Base-by-base conservation (phyloP, 1,139 yeast genomes). In the Entelexis paramagnoliae region DNA sequence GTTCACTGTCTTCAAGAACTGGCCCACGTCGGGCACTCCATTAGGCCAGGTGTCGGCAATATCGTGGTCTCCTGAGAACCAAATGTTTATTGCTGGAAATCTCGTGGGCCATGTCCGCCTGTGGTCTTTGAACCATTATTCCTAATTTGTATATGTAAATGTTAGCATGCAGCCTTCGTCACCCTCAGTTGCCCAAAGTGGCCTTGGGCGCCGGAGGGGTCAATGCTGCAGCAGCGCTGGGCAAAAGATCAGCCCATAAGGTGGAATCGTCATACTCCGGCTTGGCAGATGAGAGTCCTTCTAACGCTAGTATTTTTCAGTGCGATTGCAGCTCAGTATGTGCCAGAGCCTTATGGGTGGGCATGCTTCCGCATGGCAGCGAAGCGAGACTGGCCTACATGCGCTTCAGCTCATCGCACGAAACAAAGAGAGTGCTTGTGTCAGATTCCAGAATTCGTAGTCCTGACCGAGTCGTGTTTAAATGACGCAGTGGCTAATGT, bases 21-120 rank as follows among this genome's bases (percentile, higher is more conserved):
- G 98, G 98, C 99, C 99, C 20, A 91, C 97, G 2, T 81, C 91
- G 53, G 91, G 88, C 9, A 89, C 99, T 0, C 98, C 98, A 4
- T 75, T 93, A 59, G 99, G 98, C 26, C 80, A 82, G 60, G 96
- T 93, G 41, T 86, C 96, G 1, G 70, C 83, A n/a, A 82, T 80
- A 4, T 77, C 80, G 11, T 89, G 89, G 66, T 80, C 94, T 28
- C 89, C 95, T 28, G 80, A 80, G 58, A 79, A 81, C 53, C 91
- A 87, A 66, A 79, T 88, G 81, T 68, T 91, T 55, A 87, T 91
- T 17, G 77, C 88, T 1, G 98, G 96, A 56, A 91, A 89, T 63
- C 95, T 87, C 62, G 84, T 79, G 29, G 99, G 98, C 11, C 81
- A 79, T 64, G 95, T 84, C 11, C 80, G 97, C 58, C 73, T 91